Evolutionary conservation across 2,329 filamentous ascomycete species (phyloP), one percentile per base, ranked within the genome.

Genomic region (Penicillium palitans): DNA sequence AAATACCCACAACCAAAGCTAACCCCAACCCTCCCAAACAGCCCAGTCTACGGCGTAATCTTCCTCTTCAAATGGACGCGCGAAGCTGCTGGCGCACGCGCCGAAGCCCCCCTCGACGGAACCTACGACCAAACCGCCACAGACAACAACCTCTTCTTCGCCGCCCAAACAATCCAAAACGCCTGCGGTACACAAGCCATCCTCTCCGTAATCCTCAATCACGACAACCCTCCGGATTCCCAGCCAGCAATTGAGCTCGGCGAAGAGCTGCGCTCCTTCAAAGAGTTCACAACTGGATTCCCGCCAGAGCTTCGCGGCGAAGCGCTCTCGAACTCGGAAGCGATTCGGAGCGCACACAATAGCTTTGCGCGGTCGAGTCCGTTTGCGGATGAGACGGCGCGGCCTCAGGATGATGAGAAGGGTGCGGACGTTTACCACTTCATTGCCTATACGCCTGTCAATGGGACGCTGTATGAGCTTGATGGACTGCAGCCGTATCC

Each of bases 121-220:
- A 81, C 79, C 35, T 96, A 91, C 75, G 92, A 97, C 78, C 81
- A 86, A 66, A 82, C 81, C 17, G 91, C 91, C 15, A 81, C 89
- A 19, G 87, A 91, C 62, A 82, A 84, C 63, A 68, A 73, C 61
- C 83, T 96, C 68, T 99, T 96, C 83, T 99, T 99, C 77, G 95
- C 95, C 4, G 87, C 89, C 31, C 95, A 99, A 80, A 98, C 93
- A 4, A 99, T 99, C 74, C 93, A 98, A 77, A 99, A 99, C 77
- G 95, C 95, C 8, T 99, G 95, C 78, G 95, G 93, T 45, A 99
- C 95, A 17, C 95, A 99, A 76, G 95, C 95, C 4, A 85, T 99
- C 47, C 85, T 99, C 41, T 95, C 90, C 53, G 90, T 98, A 55
- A 83, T 98, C 33, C 81, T 99, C 66, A 99, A 99, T 80, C 90